Base-by-base conservation (phyloP, 2,329 filamentous ascomycete genomes). In the Nannizzia gypsea region DNA sequence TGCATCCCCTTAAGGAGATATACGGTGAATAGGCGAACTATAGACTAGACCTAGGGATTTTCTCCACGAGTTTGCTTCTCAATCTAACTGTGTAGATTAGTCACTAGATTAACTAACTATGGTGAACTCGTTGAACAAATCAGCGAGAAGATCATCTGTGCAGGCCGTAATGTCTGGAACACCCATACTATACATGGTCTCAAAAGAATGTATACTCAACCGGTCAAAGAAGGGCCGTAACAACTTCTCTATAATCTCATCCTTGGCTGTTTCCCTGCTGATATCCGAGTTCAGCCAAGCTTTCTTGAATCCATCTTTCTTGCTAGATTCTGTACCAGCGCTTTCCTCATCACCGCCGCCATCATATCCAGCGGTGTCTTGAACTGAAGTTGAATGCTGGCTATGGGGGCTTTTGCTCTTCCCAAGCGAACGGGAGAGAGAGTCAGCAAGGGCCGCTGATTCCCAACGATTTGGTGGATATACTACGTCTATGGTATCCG, bases 401-500 rank as follows among this genome's bases (percentile, higher is more conserved):
- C 44, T 59, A n/a, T 44, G 24, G 58, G 59, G 46, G 59, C 50
- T 63, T 11, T 65, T 65, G 1, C 75, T 71, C 57, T 77, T 77
- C 13, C 84, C 83, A 1, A 96, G 78, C 60, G 86, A 85, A 65
- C 95, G 89, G 0, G 89, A 87, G 6, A 96, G 79, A 67, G 93
- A 88, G 66, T 97, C 93, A 0, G 88, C 87, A 3, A 97, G 80
- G 2, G 89, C 89, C 2, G 88, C 77, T 1, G 89, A 81, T 62
- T 84, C 81, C 74, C 86, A 86, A 57, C 79, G 77, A 13, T 83
- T 75, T 0, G 89, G 85, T 11, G 88, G 85, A 73, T 99, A 95
- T 36, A 99, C 88, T 0, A 93, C 91, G 67, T 99, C 93, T 64
- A 96, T 91, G 13, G 92, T 97, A 73, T 99, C 93, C 1, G 90